A percentile compares a stretch with the other conserved stretches of the same genome.
Conservation (phyloP, 176 grass and related monocot genomes). For the Musa acuminata region DNA sequence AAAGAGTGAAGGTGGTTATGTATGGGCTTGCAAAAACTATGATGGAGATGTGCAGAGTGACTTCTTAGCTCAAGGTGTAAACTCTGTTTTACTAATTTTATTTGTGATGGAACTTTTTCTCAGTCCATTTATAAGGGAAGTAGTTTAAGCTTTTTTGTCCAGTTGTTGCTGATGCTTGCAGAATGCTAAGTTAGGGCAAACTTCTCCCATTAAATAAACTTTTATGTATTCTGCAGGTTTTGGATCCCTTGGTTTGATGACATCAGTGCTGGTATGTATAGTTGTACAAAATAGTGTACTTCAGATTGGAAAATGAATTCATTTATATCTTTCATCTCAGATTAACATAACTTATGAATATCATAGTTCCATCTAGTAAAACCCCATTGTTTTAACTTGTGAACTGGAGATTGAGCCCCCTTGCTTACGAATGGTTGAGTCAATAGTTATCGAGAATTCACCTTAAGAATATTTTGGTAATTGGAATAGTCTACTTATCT, state of each 20-base stretch:
- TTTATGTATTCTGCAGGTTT: slow-evolving; percentile 40
- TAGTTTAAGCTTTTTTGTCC: not conserved
- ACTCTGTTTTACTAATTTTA: not conserved
- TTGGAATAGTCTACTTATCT: no score
- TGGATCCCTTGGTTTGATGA: slow-evolving; percentile 70
- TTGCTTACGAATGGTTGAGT: no score
- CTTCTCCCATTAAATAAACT: slow-evolving; percentile 2
- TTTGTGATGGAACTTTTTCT: not conserved
- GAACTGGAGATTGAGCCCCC: no score
- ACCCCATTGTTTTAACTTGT: no score
- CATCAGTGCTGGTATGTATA: slow-evolving; percentile 52
- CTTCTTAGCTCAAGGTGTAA: slow-evolving; percentile 76
- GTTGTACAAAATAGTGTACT: not conserved
- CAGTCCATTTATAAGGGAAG: not conserved
- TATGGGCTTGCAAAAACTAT: slow-evolving; percentile 99
- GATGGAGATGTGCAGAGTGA: slow-evolving; percentile 96
- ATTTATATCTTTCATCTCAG: not conserved
- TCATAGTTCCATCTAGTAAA: not conserved
- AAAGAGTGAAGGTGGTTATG: slow-evolving; percentile 92
- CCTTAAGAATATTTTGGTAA: no score
- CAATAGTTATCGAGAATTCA: no score
- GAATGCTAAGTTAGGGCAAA: not conserved
- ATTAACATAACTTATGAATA: not conserved
- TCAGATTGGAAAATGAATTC: not conserved
- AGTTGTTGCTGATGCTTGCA: not conserved